A percentile compares a stretch with the other conserved stretches of the same genome.
Conservation (phyloP, 306 rosid genomes). For the Leucaena leucocephala region DNA sequence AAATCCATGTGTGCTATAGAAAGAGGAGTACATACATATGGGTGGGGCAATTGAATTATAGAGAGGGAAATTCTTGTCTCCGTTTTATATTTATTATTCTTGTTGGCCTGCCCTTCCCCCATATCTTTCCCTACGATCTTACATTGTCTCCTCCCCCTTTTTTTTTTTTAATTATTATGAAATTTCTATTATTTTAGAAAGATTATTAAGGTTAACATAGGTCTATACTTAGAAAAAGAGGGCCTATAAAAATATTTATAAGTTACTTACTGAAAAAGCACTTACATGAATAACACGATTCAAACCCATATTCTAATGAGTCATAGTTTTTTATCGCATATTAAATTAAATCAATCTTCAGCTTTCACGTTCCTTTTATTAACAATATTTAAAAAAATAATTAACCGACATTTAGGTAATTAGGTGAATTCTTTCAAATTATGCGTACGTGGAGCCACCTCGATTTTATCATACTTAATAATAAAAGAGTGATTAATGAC, state of each 20-base stretch:
- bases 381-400: too few species aligned
- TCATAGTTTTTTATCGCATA: too few species aligned
- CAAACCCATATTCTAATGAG: background rate
- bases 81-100: slow-evolving; percentile 24
- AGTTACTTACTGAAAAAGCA: background rate
- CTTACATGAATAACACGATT: background rate
- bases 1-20: background rate
- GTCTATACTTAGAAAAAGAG: background rate
- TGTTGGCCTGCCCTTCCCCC: slow-evolving; percentile 41
- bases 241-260: too few species aligned
- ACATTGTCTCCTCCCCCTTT: background rate
- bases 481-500: background rate
- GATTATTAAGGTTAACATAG: background rate
- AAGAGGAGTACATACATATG: background rate
- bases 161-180: background rate
- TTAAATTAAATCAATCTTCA: background rate
- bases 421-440: background rate
- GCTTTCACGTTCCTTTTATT: background rate
- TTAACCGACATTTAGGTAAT: background rate
- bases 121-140: slow-evolving; percentile 35
- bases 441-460: slow-evolving; percentile 31
- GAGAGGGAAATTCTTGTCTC: slow-evolving; percentile 29
- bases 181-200: background rate
- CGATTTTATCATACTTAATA: slow-evolving; percentile 14
- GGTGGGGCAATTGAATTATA: slow-evolving; percentile 13